A percentile compares a stretch with the other conserved stretches of the same genome.
Evolutionary conservation across 129 eudicot species (phyloP).

Genomic region (Helianthus annuus): DNA sequence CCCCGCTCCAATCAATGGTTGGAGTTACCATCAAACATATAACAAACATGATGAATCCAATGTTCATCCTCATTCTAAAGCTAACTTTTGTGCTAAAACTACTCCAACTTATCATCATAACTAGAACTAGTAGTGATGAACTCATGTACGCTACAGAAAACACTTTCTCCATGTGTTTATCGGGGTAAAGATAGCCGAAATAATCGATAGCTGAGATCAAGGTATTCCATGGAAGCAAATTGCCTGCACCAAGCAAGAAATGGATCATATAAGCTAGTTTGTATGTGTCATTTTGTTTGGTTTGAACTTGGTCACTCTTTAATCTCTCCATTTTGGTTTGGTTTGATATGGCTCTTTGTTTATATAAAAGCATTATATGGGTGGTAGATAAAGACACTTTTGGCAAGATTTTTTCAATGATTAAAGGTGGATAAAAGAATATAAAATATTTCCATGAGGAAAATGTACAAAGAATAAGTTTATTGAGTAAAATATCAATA

Average conservation of each 20-base stretch:
- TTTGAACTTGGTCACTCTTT: constrained; percentile 28
- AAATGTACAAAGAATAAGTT: too few species aligned
- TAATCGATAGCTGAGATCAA: constrained; percentile 78
- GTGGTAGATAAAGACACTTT: constrained; percentile 16
- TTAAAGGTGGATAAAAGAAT: constrained; percentile 23
- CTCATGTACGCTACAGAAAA: constrained; percentile 79
- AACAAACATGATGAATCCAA: constrained; percentile 64
- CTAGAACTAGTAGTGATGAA: constrained; percentile 57
- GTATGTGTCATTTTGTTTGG: constrained; percentile 51
- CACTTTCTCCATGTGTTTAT: constrained; percentile 58
- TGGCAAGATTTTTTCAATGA: constrained; percentile 28
- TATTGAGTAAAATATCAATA: too few species aligned
- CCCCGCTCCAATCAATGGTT: constrained; percentile 43
- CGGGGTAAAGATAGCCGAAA: constrained; percentile 60
- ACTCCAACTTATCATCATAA: constrained; percentile 42
- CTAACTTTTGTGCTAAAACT: constrained; percentile 33
- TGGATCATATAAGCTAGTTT: constrained; percentile 63
- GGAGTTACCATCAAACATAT: constrained; percentile 53
- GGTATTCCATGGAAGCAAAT: constrained; percentile 86
- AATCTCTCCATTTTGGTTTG: constrained; percentile 40
- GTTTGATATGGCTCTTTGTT: constrained; percentile 14
- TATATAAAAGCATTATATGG: constrained; percentile 21
- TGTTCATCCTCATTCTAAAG: constrained; percentile 63
- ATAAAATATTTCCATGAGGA: too few species aligned
- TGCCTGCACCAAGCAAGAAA: constrained; percentile 87